A percentile compares a stretch with the other conserved stretches of the same genome.
These are phyloP conservation scores for Trichosanthes cucumerina DNA, from an alignment of 306 rosid species.

Conservation along the genomic window DNA sequence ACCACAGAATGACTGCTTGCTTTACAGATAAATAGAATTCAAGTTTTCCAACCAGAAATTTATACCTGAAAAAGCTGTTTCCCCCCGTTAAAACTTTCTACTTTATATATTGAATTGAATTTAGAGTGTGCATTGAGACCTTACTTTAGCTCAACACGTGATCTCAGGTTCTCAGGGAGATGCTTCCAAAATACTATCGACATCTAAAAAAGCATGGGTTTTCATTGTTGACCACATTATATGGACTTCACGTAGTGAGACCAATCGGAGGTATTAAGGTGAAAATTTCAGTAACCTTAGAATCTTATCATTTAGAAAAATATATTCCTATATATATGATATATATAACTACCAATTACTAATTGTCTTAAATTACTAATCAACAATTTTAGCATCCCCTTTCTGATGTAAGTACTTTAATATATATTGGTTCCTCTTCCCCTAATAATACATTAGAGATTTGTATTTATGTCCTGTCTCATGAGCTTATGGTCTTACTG, in stretches of 20 bases:
- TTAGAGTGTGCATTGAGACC: neutral
- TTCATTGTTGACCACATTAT: conserved; percentile 25
- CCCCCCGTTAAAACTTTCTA: neutral
- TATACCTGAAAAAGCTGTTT: neutral
- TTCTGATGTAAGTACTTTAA: neutral
- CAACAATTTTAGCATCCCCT: neutral
- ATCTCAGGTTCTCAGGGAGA: conserved; percentile 23
- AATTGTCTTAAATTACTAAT: too few species aligned
- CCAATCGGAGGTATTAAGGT: conserved; percentile 38
- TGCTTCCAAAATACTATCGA: conserved; percentile 34
- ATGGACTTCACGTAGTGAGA: conserved; percentile 34
- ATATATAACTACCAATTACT: too few species aligned
- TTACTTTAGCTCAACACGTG: neutral
- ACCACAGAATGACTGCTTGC: neutral
- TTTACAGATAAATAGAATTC: neutral
- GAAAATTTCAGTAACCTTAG: neutral
- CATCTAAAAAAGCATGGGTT: conserved; percentile 22
- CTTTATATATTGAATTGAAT: neutral
- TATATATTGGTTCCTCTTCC: neutral
- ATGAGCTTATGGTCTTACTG: neutral
- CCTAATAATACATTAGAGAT: neutral
- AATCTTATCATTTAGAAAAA: neutral
- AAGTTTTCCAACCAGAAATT: neutral
- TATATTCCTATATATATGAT: neutral
- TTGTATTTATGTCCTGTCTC: neutral